phyloP scores from a whole-genome alignment of 2,329 filamentous ascomycete species.

The Penicillium griseofulvum region DNA sequence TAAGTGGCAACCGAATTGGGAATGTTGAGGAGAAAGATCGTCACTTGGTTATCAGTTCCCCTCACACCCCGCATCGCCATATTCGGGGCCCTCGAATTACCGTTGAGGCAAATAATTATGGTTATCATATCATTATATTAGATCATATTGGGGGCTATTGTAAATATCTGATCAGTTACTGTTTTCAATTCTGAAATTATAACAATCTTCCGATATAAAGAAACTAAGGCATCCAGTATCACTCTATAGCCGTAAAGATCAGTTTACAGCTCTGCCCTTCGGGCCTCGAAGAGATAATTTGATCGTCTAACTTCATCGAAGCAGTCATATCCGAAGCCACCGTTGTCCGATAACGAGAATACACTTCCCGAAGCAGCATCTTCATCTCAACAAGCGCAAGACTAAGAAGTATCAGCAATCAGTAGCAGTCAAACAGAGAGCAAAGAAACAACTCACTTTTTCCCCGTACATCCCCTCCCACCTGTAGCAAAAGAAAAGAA shows the following conservation, averaged over 20 bases:
- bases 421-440: background rate
- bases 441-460: conserved; percentile 52
- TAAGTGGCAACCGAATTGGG: conserved; percentile 4
- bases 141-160: background rate
- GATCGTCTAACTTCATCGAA: conserved; percentile 65
- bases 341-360: conserved; percentile 56
- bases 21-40: conserved; percentile 14
- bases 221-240: background rate
- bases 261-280: conserved; percentile 59
- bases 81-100: background rate
- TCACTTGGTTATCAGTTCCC: conserved; percentile 15
- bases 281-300: conserved; percentile 65
- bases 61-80: conserved; percentile 21
- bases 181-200: background rate
- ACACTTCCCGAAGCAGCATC: conserved; percentile 60
- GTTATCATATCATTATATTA: background rate
- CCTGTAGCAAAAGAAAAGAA: conserved; percentile 67
- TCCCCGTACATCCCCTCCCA: conserved; percentile 57
- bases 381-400: conserved; percentile 69
- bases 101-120: background rate
- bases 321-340: conserved; percentile 54
- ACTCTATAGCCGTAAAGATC: conserved; percentile 19
- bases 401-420: conserved; percentile 30
- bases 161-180: background rate
- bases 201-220: background rate